Base-by-base conservation (phyloP, 2,329 filamentous ascomycete species). In the Aciculosporium take region DNA sequence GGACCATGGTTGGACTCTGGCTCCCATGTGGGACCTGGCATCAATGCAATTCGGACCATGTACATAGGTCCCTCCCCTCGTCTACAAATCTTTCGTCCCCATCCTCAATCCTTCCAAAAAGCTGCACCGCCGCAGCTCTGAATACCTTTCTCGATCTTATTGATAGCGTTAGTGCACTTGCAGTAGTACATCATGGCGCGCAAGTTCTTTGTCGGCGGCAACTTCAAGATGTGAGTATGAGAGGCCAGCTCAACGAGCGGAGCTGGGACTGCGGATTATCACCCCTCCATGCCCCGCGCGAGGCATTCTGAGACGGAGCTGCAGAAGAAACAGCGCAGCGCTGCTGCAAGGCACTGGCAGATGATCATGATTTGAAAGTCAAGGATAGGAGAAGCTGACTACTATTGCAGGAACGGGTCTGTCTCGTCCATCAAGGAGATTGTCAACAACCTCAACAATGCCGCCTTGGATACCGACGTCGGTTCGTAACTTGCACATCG, bases 191-290 rank as follows among this genome's bases (percentile, higher is more conserved):
- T 25, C 58, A 94, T 94, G 87, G 75, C 81, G 76, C 87, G 87
- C 73, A 83, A 87, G 73, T 94, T 94, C 75, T 94, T 94, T 66
- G 84, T 94, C 65, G 88, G 88, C 66, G 88, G 88, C 62, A 98
- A 98, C 81, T 96, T 96, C 74, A 96, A 98, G 77, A 96, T 96
- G 88, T 94, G 70, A 61, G 74, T 49, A 40, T 45, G 72, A 13
- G 21, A 18, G 24, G 31, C 27, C 15, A n/a, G n/a, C 31, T 30
- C 10, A 12, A 20, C 17, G 39, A 34, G 38, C 15, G 13, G 23
- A 34, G 18, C 18, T 17, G 29, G 20, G 25, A 18, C 30, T 41
- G 8, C 46, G 41, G 46, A 10, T 5, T 35, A 20, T 54, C 54
- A 51, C 54, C 53, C 52, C 48, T 48, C 53, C 46, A 48, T 51